Conservation (phyloP, 2,329 filamentous ascomycete species). For the Neodidymelliopsis sp. region DNA sequence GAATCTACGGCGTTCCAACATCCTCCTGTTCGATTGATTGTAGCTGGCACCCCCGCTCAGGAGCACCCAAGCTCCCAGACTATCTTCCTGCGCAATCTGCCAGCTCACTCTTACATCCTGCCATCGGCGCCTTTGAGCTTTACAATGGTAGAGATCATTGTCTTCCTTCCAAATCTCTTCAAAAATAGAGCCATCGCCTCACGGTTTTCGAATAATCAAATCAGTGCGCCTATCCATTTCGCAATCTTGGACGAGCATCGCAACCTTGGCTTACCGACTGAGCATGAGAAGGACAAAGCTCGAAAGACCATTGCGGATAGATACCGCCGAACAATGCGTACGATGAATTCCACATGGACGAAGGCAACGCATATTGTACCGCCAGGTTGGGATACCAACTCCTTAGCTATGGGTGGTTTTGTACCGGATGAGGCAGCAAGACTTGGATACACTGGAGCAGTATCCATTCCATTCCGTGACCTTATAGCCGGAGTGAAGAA, state of each 20-base stretch:
- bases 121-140: conserved; percentile 20
- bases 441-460: neutral
- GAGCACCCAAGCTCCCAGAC: neutral
- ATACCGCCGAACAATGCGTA: conserved; percentile 30
- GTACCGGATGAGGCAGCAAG: conserved; percentile 9
- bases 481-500: conserved; percentile 29
- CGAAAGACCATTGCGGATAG: conserved; percentile 21
- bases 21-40: neutral
- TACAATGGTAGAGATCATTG: conserved; percentile 28
- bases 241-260: conserved; percentile 25
- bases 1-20: conserved; percentile 1
- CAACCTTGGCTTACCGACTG: conserved; percentile 4
- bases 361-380: conserved; percentile 16
- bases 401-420: conserved; percentile 14
- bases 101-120: conserved; percentile 19
- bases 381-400: conserved; percentile 10
- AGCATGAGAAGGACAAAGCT: conserved; percentile 10
- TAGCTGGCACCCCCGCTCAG: conserved; percentile 14
- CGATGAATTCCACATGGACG: conserved; percentile 9
- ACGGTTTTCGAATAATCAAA: conserved; percentile 27
- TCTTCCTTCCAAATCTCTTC: conserved; percentile 28
- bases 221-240: conserved; percentile 23
- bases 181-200: conserved; percentile 14
- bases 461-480: conserved; percentile 25
- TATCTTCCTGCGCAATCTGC: conserved; percentile 13